Base-by-base conservation (phyloP, 2,329 filamentous ascomycete species). In the Aspergillus unguis region DNA sequence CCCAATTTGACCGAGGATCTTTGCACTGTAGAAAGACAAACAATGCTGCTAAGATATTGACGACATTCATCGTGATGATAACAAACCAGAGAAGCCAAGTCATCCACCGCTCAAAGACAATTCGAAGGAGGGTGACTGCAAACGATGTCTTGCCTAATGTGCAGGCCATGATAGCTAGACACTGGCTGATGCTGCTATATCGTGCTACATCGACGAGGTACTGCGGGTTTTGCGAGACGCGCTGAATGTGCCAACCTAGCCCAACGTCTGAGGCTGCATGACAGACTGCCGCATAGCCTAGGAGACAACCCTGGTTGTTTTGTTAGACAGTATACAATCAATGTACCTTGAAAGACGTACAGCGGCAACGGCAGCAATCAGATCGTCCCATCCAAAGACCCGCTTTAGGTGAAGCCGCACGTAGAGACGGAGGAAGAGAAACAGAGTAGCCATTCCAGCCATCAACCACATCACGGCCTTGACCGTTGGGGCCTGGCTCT, bases 131-230 rank as follows among this genome's bases (percentile, higher is more conserved):
- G 1, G 60, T 63, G 41, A 65, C 53, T 5, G 62, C 61, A 37
- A 65, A 63, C 2, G 62, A 62, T 0, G 62, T 65, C 53, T 63
- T 63, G 38, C 61, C 62, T 4, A 57, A 38, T n/a, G 59, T 54
- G 31, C 61, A 65, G 6, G 56, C 54, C 11, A 65, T 54, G 42
- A 62, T 62, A 6, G 48, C 42, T 11, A 51, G 28, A 11, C 17
- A 25, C 36, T 51, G 48, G 11, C 48, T 35, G 42, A 51, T 51
- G 28, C 48, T 51, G 35, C 48, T 51, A 28, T 45, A 44, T 26
- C 48, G 48, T 26, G 42, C 48, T 23, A 45, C 35, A 7, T n/a
- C 35, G n/a, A 51, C 25, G 26, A 51, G 35, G 28, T 45, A 41
- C 7, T 44, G 27, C 5, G 48, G 48, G 10, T 51, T 33, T 36